Base-by-base conservation (phyloP, 2,329 filamentous ascomycete species). In the Purpureocillium lavendulum region DNA sequence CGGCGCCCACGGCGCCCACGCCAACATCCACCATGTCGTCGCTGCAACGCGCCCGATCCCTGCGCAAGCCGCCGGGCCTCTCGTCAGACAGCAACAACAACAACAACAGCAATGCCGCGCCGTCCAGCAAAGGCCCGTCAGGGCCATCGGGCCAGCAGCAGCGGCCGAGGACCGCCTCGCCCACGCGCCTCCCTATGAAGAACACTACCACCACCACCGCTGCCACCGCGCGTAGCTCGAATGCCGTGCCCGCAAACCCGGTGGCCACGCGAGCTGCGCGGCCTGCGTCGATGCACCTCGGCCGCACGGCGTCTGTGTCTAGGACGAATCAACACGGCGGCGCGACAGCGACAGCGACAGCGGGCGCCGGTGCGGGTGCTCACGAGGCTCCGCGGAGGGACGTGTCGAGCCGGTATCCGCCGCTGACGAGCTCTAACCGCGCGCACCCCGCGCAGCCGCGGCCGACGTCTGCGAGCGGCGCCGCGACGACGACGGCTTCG, bases 121-220 rank as follows among this genome's bases (percentile, higher is more conserved):
- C 24, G 26, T 47, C 13, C 5, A 24, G 49, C 7, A 35, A 36
- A 36, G 24, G 35, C 47, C 18, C 37, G 49, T 40, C 35, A 6
- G 13, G 33, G 44, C 38, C 44, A 26, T 10, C 6, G 21, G 6
- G 21, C 6, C 21, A 26, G 21, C 6, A 5, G 6, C 21, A 10
- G 21, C 21, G 21, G 54, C 56, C 52, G 18, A 59, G 65, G 41
- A 65, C 55, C 47, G 51, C 47, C 14, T 75, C 71, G 9, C 70
- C 72, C 2, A 75, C 66, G 50, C 65, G 71, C 30, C 58, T 75
- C 26, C 71, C 71, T 30, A 53, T 69, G 47, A 73, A 70, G 50
- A 26, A 10, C 21, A 26, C 21, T 5, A 26, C 6, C 21, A 26
- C 21, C 6, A 26, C 6, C 21, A 26, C 21, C 21, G 10, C 21